Percentiles rank a stretch among this genome's conserved stretches.
Evolutionary conservation across 345 rosid genomes (phyloP).

Genomic region (Citrus cavaleriei): DNA sequence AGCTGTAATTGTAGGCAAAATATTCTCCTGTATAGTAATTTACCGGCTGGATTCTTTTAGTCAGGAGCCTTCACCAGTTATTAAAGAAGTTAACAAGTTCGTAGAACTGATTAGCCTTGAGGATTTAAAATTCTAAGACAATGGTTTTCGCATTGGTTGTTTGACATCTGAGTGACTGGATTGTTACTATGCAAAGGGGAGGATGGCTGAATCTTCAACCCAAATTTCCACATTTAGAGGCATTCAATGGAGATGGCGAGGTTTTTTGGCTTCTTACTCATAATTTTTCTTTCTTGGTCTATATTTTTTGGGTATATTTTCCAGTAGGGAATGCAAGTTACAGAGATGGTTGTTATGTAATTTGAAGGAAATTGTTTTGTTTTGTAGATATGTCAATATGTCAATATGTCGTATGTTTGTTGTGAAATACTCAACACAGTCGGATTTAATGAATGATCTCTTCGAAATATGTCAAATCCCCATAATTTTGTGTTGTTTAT

Average conservation of each 20-base stretch:
- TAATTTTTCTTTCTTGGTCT: background rate
- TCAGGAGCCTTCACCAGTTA: background rate
- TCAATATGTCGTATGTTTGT: background rate
- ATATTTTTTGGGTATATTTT: background rate
- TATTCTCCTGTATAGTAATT: slow-evolving; percentile 4
- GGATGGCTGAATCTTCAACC: background rate
- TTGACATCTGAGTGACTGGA: background rate
- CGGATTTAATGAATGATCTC: background rate
- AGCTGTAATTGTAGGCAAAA: background rate
- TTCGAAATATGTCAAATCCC: too few relatives aligned
- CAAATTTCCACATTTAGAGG: background rate
- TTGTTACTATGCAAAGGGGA: background rate
- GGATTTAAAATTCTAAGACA: background rate
- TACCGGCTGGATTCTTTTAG: slow-evolving; percentile 6
- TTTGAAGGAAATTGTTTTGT: background rate
- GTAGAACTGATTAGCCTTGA: background rate
- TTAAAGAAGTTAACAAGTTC: background rate
- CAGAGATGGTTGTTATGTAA: background rate
- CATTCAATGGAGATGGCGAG: background rate
- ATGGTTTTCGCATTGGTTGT: background rate
- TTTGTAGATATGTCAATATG: background rate
- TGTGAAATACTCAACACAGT: background rate
- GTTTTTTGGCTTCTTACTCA: background rate
- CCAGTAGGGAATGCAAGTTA: background rate
- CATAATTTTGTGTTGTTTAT: background rate